Conservation (phyloP, 2,329 filamentous ascomycete species). For the Colletotrichum godetiae region DNA sequence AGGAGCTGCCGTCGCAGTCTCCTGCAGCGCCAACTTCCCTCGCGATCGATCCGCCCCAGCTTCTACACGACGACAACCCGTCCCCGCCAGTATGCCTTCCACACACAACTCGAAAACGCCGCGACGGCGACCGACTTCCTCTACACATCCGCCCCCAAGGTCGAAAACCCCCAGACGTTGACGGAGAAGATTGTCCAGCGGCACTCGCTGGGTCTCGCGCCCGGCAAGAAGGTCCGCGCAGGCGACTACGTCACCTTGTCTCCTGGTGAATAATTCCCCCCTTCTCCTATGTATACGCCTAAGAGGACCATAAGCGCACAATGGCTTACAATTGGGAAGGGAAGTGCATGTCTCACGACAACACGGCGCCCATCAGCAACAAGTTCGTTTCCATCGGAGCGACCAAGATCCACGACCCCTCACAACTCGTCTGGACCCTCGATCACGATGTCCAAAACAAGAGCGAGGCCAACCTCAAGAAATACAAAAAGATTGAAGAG, state of each 20-base stretch:
- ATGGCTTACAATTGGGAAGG: neutral
- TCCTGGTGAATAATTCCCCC: conserved; percentile 56
- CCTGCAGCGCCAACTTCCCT: conserved; percentile 49
- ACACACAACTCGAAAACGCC: conserved; percentile 70
- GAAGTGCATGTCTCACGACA: conserved; percentile 86
- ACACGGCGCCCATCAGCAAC: conserved; percentile 77
- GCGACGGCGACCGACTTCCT: conserved; percentile 63
- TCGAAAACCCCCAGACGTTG: conserved; percentile 74
- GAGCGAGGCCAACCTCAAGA: conserved; percentile 80
- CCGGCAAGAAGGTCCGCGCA: conserved; percentile 78
- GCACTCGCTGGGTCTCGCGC: conserved; percentile 79
- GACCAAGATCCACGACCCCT: conserved; percentile 74
- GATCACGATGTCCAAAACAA: conserved; percentile 94
- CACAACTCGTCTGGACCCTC: conserved; percentile 84
- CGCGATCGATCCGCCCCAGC: conserved; percentile 16
- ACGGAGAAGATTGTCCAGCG: conserved; percentile 94
- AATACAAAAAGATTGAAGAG: conserved; percentile 83
- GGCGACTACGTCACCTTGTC: conserved; percentile 86
- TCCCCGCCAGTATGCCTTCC: conserved; percentile 66
- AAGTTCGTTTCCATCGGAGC: conserved; percentile 88
- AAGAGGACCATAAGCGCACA: neutral
- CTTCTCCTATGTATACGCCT: neutral
- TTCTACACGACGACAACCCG: conserved; percentile 35
- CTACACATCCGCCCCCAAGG: conserved; percentile 56
- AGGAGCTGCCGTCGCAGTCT: conserved; percentile 56